Evolutionary conservation across 208 protist species (phyloP), one percentile per base, ranked within the genome.

Genomic region (Porcisia hertigi): DNA sequence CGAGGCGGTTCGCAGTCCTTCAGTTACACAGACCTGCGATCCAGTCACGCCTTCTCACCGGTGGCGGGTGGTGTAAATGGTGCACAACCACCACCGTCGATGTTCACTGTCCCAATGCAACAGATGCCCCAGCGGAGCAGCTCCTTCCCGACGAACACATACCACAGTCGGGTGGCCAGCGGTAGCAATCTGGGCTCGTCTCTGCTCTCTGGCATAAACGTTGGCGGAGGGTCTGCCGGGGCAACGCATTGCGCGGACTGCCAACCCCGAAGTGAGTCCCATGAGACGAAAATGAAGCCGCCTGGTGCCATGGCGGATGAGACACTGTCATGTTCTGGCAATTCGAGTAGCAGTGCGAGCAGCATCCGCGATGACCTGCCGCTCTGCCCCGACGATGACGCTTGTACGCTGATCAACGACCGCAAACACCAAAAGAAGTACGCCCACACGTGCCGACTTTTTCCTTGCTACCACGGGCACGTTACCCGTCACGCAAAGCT

Each of bases 401-500:
- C 82, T 7, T 97, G 93, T 71, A 79, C 86, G 4, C 30, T 83
- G 6, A 94, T 97, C 69, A 97, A 97, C 70, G 88, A 95, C 73
- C 83, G 88, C 45, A 90, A 92, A 58, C 93, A 97, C 75, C 93
- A 97, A 75, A 79, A 86, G 59, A 90, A 88, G 77, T 95, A 83
- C 71, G 88, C 89, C 8, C 93, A 97, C 83, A 97, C 93, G 12
- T 97, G 93, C 69, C 93, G 93, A 3, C 77, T 97, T 5, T 94
- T 92, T 57, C 93, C 93, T 0, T 97, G 93, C 71, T 97, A 95
- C 76, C 93, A 97, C 72, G 88, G 86, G 39, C 89, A 94, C 73
- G 79, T 97, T 52, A 73, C 59, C 14, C 87, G 89, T 12, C 93
- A 97, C 73, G 85, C 84, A 14, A 92, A 92, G 79, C 73, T 95